These are phyloP conservation scores for Neurospora pannonica DNA, from an alignment of 495 filamentous ascomycete species.

Conservation along the genomic window DNA sequence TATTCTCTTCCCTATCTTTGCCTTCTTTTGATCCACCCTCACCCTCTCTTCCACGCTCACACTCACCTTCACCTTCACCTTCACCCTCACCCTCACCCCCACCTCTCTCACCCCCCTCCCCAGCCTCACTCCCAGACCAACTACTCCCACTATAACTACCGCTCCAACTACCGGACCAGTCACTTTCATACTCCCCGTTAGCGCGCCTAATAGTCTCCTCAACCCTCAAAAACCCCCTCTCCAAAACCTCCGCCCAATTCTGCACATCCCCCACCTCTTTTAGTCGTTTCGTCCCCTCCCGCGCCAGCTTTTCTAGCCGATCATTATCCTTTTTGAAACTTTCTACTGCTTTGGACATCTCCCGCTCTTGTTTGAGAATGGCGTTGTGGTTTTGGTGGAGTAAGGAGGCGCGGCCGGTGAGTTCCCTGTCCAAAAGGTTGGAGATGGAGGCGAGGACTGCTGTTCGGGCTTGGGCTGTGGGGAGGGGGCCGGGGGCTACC, in stretches of 20 bases:
- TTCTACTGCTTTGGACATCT: constrained; percentile 54
- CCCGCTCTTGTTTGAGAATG: constrained; percentile 62
- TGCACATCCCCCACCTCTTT: constrained; percentile 95
- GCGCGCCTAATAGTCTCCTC: constrained; percentile 76
- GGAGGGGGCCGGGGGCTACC: constrained; percentile 25
- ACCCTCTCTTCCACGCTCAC: too few species aligned
- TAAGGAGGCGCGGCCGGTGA: constrained; percentile 62
- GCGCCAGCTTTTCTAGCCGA: constrained; percentile 57
- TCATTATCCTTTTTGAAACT: constrained; percentile 63
- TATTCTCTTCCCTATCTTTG: not conserved
- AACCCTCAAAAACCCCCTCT: constrained; percentile 78
- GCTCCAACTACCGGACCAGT: constrained; percentile 14
- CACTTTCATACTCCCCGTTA: constrained; percentile 26
- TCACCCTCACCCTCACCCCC: too few species aligned
- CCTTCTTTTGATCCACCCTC: not conserved
- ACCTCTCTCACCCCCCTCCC: too few species aligned
- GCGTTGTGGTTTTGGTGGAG: constrained; percentile 65
- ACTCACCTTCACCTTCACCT: too few species aligned
- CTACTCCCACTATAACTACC: constrained; percentile 22
- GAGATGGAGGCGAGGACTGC: constrained; percentile 71
- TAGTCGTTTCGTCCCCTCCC: constrained; percentile 57
- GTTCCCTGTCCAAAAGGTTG: constrained; percentile 62
- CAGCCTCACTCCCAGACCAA: too few species aligned
- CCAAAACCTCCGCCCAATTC: constrained; percentile 96
- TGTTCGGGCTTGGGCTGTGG: constrained; percentile 52